phyloP scores from a whole-genome alignment of 495 filamentous ascomycete species.

The Massariosphaeria phaeospora region DNA sequence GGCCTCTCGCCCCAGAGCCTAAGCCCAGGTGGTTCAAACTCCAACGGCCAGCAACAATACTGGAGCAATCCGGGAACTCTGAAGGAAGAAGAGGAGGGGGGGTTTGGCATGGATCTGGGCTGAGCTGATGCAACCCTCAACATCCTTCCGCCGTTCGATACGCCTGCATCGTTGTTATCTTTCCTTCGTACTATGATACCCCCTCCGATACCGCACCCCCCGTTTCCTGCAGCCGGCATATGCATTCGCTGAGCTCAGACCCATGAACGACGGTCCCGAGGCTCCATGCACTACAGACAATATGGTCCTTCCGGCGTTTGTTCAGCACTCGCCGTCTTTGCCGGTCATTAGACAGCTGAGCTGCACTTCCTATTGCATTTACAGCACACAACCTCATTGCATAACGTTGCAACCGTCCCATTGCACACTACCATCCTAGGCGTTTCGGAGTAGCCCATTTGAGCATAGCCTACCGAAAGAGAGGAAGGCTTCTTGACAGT shows the following conservation, averaged over 20 bases:
- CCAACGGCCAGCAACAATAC: constrained; percentile 25
- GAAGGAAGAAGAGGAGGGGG: constrained; percentile 37
- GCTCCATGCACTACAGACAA: neutral
- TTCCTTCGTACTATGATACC: constrained; percentile 19
- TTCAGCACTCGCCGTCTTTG: constrained; percentile 18
- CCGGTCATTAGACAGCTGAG: constrained; percentile 26
- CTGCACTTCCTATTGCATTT: constrained; percentile 18
- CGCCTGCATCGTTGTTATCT: neutral
- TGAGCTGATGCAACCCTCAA: neutral
- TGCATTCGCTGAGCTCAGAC: neutral
- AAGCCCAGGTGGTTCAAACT: constrained; percentile 55
- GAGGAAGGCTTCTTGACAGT: neutral
- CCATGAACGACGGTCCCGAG: neutral
- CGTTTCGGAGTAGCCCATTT: constrained; percentile 15
- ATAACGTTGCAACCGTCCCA: constrained; percentile 11
- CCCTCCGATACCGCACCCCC: neutral
- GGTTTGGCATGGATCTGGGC: constrained; percentile 34
- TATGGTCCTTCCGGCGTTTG: too few species aligned
- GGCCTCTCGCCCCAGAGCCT: constrained; percentile 57
- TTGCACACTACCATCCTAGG: constrained; percentile 9
- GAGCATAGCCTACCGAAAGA: neutral
- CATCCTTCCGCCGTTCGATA: neutral
- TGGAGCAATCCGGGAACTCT: constrained; percentile 27
- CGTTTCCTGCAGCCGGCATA: neutral
- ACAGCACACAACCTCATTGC: constrained; percentile 22